phyloP scores from a whole-genome alignment of 2,329 filamentous ascomycete genomes.

The Epichloe coenophiala region DNA sequence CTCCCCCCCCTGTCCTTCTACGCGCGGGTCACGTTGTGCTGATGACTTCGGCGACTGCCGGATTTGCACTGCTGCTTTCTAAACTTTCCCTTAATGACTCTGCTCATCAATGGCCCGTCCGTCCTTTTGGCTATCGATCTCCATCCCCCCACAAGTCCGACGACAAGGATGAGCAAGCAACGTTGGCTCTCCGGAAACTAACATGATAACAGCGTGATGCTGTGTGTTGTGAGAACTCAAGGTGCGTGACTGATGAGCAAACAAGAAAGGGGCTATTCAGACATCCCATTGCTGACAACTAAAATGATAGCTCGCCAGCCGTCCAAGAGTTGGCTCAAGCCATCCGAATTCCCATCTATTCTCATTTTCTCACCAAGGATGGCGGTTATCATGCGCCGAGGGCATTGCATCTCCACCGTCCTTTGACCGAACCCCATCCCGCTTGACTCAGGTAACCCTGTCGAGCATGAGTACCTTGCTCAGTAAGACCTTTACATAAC shows the following conservation, averaged over 20 bases:
- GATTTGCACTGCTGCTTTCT: neutral
- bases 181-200: neutral
- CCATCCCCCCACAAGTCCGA: neutral
- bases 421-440: neutral
- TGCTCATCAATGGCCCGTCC: neutral
- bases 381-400: neutral
- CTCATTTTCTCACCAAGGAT: neutral
- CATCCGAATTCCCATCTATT: neutral
- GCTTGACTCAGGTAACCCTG: neutral
- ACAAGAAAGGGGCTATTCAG: neutral
- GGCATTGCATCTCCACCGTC: neutral
- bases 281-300: neutral
- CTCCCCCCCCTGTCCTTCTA: no score
- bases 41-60: conserved; percentile 2
- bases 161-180: neutral
- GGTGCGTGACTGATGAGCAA: neutral
- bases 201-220: neutral
- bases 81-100: neutral
- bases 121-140: neutral
- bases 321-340: neutral
- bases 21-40: neutral
- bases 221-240: neutral
- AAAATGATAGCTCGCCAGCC: neutral
- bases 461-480: no score
- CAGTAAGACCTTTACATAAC: no score